Evolutionary conservation across 1,139 yeast genomes (phyloP).

Genomic region (Lodderomyces pseudojiufengensis): DNA sequence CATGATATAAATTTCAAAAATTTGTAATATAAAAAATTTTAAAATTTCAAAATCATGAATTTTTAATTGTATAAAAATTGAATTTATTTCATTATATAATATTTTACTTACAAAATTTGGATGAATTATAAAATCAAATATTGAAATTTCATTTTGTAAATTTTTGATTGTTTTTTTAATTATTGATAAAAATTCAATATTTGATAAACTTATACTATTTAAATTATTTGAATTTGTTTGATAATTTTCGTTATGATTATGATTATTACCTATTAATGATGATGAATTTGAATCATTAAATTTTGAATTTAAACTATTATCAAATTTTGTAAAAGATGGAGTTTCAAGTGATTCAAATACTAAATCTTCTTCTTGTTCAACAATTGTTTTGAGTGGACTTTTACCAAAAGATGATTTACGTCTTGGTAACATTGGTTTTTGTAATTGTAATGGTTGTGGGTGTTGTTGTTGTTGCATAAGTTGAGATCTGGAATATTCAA

Average conservation of each 20-base stretch:
- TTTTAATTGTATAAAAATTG: slow-evolving; percentile 10
- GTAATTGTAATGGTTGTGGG: neutral
- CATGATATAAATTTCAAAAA: slow-evolving; percentile 15
- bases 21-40: slow-evolving; percentile 17
- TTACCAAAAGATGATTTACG: slow-evolving; percentile 5
- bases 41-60: slow-evolving; percentile 8
- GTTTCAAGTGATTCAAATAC: slow-evolving; percentile 8
- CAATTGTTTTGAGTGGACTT: slow-evolving; percentile 11
- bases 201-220: too few species aligned
- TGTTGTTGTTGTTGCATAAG: slow-evolving; percentile 1
- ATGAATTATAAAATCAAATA: slow-evolving; percentile 14
- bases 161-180: too few species aligned
- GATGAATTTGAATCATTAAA: too few species aligned
- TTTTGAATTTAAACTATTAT: neutral
- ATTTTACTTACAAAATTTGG: slow-evolving; percentile 13
- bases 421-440: slow-evolving; percentile 8
- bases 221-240: too few species aligned
- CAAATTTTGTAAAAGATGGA: slow-evolving; percentile 9
- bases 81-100: slow-evolving; percentile 11
- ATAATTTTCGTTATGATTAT: too few species aligned
- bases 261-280: too few species aligned
- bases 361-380: slow-evolving; percentile 12
- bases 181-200: too few species aligned
- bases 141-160: slow-evolving; percentile 11
- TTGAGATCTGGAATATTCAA: slow-evolving; percentile 1